Conservation (phyloP, 1,284 basidiomycete species). For the Anthracocystis panici-leucophaei region DNA sequence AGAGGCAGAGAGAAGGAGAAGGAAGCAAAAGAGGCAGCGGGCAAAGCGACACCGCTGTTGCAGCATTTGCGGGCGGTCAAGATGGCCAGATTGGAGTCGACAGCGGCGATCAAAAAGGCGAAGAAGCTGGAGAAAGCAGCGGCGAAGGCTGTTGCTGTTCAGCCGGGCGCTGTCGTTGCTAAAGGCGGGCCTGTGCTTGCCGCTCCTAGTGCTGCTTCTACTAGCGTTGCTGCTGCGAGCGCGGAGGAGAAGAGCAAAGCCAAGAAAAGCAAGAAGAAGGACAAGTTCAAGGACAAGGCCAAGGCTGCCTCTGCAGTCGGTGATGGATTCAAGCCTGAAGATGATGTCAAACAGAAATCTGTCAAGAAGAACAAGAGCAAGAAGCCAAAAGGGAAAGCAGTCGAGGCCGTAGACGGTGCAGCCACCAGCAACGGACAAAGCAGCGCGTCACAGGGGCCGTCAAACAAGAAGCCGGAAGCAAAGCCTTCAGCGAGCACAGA, state of each 20-base stretch:
- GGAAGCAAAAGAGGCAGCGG: constrained; percentile 16
- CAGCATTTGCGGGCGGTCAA: constrained; percentile 56
- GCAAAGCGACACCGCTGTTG: constrained; percentile 56
- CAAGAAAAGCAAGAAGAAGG: constrained; percentile 21
- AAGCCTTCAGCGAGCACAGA: neutral
- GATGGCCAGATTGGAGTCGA: constrained; percentile 36
- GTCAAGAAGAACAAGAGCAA: constrained; percentile 15
- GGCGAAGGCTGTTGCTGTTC: constrained; percentile 11
- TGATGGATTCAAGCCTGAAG: neutral
- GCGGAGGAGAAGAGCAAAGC: constrained; percentile 10
- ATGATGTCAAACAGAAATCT: neutral
- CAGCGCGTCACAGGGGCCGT: neutral
- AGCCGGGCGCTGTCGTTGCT: neutral
- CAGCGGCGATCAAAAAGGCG: constrained; percentile 32
- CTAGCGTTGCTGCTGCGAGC: neutral
- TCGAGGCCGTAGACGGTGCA: neutral
- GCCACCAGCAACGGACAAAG: neutral
- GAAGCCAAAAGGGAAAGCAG: constrained; percentile 18
- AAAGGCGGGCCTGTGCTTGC: neutral
- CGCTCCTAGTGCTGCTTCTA: neutral
- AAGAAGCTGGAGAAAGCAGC: constrained; percentile 29
- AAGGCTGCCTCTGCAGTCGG: constrained; percentile 2
- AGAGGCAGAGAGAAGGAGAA: constrained; percentile 29
- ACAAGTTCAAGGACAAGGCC: constrained; percentile 26
- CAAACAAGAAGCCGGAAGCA: constrained; percentile 13